These are phyloP conservation scores for Colletotrichum filicis DNA, from an alignment of 2,329 filamentous ascomycete species.

Conservation along the genomic window DNA sequence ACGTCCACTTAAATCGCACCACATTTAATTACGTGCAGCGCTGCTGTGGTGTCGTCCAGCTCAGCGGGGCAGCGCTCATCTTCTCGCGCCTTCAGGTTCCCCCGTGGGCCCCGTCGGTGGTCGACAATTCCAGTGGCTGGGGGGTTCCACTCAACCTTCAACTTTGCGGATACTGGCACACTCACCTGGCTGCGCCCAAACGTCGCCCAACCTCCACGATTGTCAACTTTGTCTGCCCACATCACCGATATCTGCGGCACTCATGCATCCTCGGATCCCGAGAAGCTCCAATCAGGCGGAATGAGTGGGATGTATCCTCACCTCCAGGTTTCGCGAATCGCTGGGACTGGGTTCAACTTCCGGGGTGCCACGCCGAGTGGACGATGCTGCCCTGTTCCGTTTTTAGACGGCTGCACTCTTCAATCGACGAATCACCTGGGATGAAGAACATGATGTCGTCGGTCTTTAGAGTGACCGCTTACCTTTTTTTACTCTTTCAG, in stretches of 20 bases:
- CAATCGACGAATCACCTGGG: neutral
- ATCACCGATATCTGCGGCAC: neutral
- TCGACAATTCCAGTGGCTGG: conserved; percentile 21
- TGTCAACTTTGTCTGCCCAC: neutral
- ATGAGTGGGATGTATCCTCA: neutral
- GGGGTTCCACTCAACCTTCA: neutral
- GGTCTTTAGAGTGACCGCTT: neutral
- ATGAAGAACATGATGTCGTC: neutral
- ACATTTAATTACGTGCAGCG: conserved; percentile 13
- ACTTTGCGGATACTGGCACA: no score
- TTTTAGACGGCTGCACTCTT: neutral
- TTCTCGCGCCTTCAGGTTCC: neutral
- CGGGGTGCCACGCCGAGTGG: neutral
- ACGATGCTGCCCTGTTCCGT: neutral
- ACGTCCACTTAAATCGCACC: conserved; percentile 12
- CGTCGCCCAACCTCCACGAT: neutral
- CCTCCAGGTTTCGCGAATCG: neutral
- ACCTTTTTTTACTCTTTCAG: neutral
- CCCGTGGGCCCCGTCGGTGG: no score
- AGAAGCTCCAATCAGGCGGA: neutral
- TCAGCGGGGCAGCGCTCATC: neutral
- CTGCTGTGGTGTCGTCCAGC: neutral
- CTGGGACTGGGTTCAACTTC: neutral
- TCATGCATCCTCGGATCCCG: neutral
- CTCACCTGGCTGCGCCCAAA: neutral